These are phyloP conservation scores for Penicillium longicatenatum DNA, from an alignment of 495 filamentous ascomycete genomes.

Conservation along the genomic window DNA sequence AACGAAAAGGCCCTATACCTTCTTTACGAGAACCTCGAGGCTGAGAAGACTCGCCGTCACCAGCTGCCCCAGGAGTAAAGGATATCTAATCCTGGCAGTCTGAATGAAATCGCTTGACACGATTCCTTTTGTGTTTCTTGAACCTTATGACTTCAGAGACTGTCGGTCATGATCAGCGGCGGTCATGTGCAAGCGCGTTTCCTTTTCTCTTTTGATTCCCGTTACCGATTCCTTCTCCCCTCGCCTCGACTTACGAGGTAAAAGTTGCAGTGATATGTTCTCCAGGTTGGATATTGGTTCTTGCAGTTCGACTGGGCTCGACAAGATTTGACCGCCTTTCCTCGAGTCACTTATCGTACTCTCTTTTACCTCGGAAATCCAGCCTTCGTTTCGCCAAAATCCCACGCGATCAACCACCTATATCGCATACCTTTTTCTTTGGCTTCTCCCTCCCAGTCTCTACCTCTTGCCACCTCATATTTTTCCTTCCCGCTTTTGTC, in stretches of 20 bases:
- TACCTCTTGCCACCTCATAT: slow-evolving; percentile 19
- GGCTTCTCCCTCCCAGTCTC: slow-evolving; percentile 13
- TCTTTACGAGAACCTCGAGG: slow-evolving; percentile 97
- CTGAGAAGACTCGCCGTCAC: slow-evolving; percentile 95
- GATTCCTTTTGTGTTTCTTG: slow-evolving; percentile 29
- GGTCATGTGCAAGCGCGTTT: slow-evolving; percentile 40
- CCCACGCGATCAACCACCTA: not conserved
- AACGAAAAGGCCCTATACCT: slow-evolving; percentile 96
- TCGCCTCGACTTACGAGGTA: slow-evolving; percentile 25
- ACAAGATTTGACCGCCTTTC: not conserved
- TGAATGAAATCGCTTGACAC: slow-evolving; percentile 19
- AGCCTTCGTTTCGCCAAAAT: slow-evolving; percentile 2
- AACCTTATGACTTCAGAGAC: slow-evolving; percentile 41
- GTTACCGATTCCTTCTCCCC: slow-evolving; percentile 46
- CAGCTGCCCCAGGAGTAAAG: slow-evolving; percentile 70
- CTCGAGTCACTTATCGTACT: not conserved
- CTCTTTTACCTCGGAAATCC: not conserved
- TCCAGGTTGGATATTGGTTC: slow-evolving; percentile 16
- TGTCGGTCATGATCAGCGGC: slow-evolving; percentile 40
- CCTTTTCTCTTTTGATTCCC: slow-evolving; percentile 38
- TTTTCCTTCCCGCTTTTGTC: slow-evolving; percentile 4
- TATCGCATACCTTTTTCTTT: slow-evolving; percentile 4
- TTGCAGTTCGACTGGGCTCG: not conserved
- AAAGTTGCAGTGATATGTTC: slow-evolving; percentile 31
- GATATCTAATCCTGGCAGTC: slow-evolving; percentile 11